Evolutionary conservation across 73 alveolate genomes (phyloP), one percentile per base, ranked within the genome.

Genomic region (Paraurostyla sp.): DNA sequence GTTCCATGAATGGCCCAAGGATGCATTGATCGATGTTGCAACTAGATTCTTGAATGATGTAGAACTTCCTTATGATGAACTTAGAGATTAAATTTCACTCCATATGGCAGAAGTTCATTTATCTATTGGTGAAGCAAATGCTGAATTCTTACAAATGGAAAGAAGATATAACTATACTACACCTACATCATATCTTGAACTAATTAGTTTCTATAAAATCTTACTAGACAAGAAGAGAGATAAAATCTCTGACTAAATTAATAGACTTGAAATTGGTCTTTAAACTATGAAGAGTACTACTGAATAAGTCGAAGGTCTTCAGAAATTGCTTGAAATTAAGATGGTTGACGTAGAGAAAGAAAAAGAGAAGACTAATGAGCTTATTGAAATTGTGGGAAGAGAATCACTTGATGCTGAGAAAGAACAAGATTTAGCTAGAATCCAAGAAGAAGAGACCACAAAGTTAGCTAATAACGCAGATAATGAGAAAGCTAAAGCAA

Each of bases 1-100:
- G 99, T 98, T 98, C 99, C 99, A 98, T 93, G 99, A 99, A 82
- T 98, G 99, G 99, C 99, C 99, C 50, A 96, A 96, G 87, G 98
- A 97, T 89, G 99, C 99, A 40, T 89, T 98, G 87, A 95, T 96
- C 83, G 99, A 97, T 82, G 99, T 98, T 89, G 98, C 99, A 2
- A 94, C 91, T 76, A 91, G 98, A 71, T 97, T 95, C 96, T 81
- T 92, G 76, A 73, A 82, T 80, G 99, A 94, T 33, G 83, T 94
- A 30, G 97, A 96, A 81, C 76, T 96, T 46, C 96, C 94, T 0
- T 78, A 90, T 33, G 98, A 96, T 29, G 99, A 96, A 80, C 76
- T 91, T 9, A 85, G 96, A 71, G 85, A 73, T 36, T 46, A 83
- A 0, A 87, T 96, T 58, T 87, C 98, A 30, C 84, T 76, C 51